These are phyloP conservation scores for Solanum pinnatisectum DNA, from an alignment of 257 asterid species.

Conservation along the genomic window DNA sequence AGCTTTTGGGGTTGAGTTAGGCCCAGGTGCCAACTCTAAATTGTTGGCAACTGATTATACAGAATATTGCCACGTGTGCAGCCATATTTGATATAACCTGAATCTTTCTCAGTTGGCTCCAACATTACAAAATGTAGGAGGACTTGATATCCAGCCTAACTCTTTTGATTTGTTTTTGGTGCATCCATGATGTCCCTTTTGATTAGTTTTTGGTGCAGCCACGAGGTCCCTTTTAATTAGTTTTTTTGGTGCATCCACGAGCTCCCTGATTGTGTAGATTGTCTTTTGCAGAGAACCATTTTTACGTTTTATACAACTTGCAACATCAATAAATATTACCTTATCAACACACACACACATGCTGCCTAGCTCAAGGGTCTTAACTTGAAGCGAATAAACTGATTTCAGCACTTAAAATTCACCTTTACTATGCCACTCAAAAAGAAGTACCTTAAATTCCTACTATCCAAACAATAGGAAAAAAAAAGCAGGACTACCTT, in stretches of 20 bases:
- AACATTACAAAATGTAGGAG: neutral
- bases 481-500: conserved; percentile 40
- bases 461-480: neutral
- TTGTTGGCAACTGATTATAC: neutral
- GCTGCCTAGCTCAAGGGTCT: neutral
- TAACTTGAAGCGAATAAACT: neutral
- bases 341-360: neutral
- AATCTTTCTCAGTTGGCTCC: neutral
- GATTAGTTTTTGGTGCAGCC: neutral
- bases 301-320: neutral
- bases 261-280: neutral
- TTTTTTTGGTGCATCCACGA: neutral
- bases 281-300: neutral
- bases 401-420: neutral
- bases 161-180: neutral
- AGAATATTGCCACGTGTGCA: neutral
- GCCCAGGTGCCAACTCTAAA: neutral
- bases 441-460: conserved; percentile 40
- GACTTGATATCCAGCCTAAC: neutral
- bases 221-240: neutral
- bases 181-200: neutral
- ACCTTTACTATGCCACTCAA: neutral
- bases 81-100: neutral
- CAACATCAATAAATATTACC: neutral
- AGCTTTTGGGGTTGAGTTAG: neutral